Percentiles rank a stretch among this genome's conserved stretches.
These are phyloP conservation scores for Ustilago loliicola DNA, from an alignment of 1,284 basidiomycete species.

Conservation along the genomic window DNA sequence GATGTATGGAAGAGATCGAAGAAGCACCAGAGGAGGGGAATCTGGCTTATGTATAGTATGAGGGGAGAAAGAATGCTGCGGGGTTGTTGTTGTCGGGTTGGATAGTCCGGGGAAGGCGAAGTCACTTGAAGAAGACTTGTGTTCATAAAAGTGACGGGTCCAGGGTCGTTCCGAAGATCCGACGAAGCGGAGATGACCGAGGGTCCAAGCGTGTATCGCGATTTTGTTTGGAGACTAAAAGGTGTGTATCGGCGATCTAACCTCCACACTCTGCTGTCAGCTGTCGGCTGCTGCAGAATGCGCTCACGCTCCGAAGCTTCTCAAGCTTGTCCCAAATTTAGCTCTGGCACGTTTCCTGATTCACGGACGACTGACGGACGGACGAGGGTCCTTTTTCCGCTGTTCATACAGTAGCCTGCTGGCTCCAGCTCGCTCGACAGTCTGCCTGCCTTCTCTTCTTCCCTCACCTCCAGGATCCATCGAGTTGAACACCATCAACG, in stretches of 20 bases:
- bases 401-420: no score
- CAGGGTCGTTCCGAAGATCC: constrained; percentile 43
- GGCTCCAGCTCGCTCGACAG: no score
- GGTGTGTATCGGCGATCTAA: constrained; percentile 2
- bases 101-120: constrained; percentile 11
- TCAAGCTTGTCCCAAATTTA: constrained; percentile 11
- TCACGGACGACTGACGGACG: constrained; percentile 1
- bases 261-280: constrained; percentile 22
- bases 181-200: constrained; percentile 43
- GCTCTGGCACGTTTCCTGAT: not conserved
- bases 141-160: no score
- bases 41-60: not conserved
- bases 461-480: not conserved
- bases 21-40: not conserved
- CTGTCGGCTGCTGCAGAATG: constrained; percentile 9
- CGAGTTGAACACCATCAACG: no score
- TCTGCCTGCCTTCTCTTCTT: not conserved
- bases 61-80: not conserved
- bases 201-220: not conserved
- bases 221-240: not conserved
- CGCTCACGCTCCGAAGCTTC: constrained; percentile 11
- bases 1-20: not conserved
- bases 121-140: no score
- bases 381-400: not conserved
- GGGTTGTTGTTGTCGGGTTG: constrained; percentile 7